A percentile compares a stretch with the other conserved stretches of the same genome.
Conservation (phyloP, 2,329 filamentous ascomycete genomes). For the Chaetothyriales sp. region DNA sequence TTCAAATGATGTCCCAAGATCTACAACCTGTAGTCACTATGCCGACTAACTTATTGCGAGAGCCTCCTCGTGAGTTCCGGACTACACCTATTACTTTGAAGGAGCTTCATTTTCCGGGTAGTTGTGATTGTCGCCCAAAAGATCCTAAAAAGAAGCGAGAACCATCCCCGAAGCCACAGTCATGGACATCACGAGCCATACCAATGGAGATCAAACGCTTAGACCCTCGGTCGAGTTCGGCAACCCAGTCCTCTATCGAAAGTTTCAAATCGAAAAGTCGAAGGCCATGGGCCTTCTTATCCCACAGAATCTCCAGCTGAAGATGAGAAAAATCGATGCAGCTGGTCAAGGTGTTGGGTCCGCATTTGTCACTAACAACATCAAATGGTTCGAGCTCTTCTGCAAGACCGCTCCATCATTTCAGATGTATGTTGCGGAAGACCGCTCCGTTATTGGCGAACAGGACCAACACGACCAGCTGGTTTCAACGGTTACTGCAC, state of each 20-base stretch:
- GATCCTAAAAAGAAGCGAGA: too few species aligned
- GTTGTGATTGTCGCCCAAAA: too few species aligned
- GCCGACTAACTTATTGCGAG: too few species aligned
- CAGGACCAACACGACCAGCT: background rate
- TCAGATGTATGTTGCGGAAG: background rate
- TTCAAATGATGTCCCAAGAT: too few species aligned
- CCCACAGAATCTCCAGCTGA: constrained; percentile 13
- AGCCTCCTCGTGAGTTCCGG: too few species aligned
- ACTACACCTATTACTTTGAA: too few species aligned
- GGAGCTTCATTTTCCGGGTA: too few species aligned
- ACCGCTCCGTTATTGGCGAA: background rate
- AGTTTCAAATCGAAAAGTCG: constrained; percentile 14
- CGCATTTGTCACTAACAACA: constrained; percentile 1
- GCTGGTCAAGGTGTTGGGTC: background rate
- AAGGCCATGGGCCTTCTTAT: constrained; percentile 14
- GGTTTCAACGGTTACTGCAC: background rate
- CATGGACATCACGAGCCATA: too few species aligned
- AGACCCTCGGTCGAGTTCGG: too few species aligned
- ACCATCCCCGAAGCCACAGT: too few species aligned
- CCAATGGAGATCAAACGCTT: too few species aligned
- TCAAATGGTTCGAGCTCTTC: background rate
- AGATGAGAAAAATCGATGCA: constrained; percentile 6
- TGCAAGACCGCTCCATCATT: background rate
- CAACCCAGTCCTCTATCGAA: background rate
- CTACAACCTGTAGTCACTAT: too few species aligned